These are phyloP conservation scores for Teunomyces atbi DNA, from an alignment of 805 yeast genomes.

Conservation along the genomic window DNA sequence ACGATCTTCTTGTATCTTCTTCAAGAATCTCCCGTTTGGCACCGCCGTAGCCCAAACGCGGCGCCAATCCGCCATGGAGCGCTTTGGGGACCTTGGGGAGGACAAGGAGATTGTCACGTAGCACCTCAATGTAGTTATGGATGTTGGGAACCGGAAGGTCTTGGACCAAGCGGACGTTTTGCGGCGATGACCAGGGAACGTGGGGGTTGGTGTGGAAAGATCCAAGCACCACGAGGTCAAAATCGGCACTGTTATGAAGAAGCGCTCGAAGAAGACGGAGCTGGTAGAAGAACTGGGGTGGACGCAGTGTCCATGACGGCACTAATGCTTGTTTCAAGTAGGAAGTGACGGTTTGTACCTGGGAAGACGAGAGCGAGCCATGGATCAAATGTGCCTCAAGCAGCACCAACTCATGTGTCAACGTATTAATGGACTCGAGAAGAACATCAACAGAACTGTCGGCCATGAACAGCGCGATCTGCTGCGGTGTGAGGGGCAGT, in stretches of 20 bases:
- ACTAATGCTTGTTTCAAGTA: neutral
- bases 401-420: neutral
- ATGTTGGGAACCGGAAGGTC: neutral
- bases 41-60: constrained; percentile 22
- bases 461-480: neutral
- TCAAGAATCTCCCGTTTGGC: constrained; percentile 16
- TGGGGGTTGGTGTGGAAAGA: constrained; percentile 27
- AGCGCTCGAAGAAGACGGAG: constrained; percentile 1
- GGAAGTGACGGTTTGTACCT: neutral
- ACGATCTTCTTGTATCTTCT: constrained; percentile 23
- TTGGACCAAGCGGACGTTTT: constrained; percentile 7
- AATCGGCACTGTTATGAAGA: neutral
- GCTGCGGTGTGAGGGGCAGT: neutral
- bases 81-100: neutral
- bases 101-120: neutral
- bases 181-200: constrained; percentile 27
- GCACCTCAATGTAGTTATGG: neutral
- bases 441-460: neutral
- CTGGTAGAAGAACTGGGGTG: neutral
- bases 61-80: constrained; percentile 14
- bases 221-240: constrained; percentile 3
- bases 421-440: neutral
- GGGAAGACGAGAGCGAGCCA: neutral
- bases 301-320: neutral
- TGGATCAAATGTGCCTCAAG: constrained; percentile 1